Base-by-base conservation (phyloP, 108 stramenopile species). In the Fragilaria radians region DNA sequence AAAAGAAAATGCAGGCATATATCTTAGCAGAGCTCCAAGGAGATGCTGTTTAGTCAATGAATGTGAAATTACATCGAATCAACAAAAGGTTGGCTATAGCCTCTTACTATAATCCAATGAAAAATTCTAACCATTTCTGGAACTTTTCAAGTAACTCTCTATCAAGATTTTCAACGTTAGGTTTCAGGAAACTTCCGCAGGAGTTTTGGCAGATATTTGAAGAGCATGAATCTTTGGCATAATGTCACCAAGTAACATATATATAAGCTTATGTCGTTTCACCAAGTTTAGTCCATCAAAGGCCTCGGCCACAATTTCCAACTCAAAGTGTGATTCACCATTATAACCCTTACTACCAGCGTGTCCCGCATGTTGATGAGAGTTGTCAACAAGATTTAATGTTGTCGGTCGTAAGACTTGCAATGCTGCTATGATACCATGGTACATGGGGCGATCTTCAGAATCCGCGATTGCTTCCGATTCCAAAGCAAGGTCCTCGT, bases 181-280 rank as follows among this genome's bases (percentile, higher is more conserved):
- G n/a, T n/a, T n/a, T n/a, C n/a, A n/a, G n/a, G 52, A 25, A 27
- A 64, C 89, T 70, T 96, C 91, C 17, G 63, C 70, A 1, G 93
- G 88, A 46, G 82, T 87, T 57, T 88, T 79, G 5, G 96, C 86
- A 22, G 47, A 48, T 58, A 97, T 94, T 61, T 89, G 79, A 65
- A 97, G 59, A 17, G 93, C 92, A 66, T 95, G 91, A 54, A 97
- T 91, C 58, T 87, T 83, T 27, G 78, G 70, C 96, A 97, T 97
- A 30, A 88, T 60, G 5, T 95, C 92, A 32, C 91, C 90, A 45
- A 95, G 73, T 31, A 94, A 56, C 81, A 86, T 86, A 60, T 95
- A 95, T 62, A 97, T 84, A 48, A 95, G 62, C 63, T 94, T 77
- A 75, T 97, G 96, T 28, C 96, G 74, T 61, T 97, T 93, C 36